Conservation (phyloP, 1,284 basidiomycete species). For the Mycena citricolor region DNA sequence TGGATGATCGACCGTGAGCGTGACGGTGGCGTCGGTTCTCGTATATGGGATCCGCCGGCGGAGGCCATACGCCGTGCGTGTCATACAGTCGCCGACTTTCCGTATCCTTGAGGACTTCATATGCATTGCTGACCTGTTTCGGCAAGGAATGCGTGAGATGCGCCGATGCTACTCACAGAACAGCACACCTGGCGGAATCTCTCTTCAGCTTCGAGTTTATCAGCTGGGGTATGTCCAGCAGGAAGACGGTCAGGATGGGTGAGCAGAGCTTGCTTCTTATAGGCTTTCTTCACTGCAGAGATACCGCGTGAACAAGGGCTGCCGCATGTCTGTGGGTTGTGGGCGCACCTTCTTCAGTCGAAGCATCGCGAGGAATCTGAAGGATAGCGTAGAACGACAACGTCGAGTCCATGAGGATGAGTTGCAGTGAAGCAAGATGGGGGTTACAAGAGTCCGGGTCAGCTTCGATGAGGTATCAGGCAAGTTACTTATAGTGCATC, state of each 20-base stretch:
- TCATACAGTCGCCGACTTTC: slow-evolving; percentile 60
- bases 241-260: slow-evolving; percentile 58
- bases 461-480: too few relatives aligned
- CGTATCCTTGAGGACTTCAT: slow-evolving; percentile 49
- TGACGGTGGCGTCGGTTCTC: too few relatives aligned
- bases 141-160: too few relatives aligned
- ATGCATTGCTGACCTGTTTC: slow-evolving; percentile 53
- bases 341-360: slow-evolving; percentile 44
- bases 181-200: slow-evolving; percentile 42
- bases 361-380: slow-evolving; percentile 38
- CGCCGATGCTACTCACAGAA: too few relatives aligned
- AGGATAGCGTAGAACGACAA: slow-evolving; percentile 53
- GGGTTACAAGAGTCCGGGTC: too few relatives aligned
- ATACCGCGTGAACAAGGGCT: slow-evolving; percentile 12
- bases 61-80: slow-evolving; percentile 68
- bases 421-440: too few relatives aligned
- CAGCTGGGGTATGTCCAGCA: slow-evolving; percentile 36
- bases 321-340: slow-evolving; percentile 17
- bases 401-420: slow-evolving; percentile 52
- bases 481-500: too few relatives aligned
- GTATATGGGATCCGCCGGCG: slow-evolving; percentile 42
- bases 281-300: slow-evolving; percentile 56
- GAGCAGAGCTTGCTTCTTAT: slow-evolving; percentile 56
- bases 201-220: slow-evolving; percentile 44
- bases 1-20: too few relatives aligned